A percentile compares a stretch with the other conserved stretches of the same genome.
Evolutionary conservation across 192 early-diverging fungal species (phyloP).

Genomic region (Umbelopsis sp.): DNA sequence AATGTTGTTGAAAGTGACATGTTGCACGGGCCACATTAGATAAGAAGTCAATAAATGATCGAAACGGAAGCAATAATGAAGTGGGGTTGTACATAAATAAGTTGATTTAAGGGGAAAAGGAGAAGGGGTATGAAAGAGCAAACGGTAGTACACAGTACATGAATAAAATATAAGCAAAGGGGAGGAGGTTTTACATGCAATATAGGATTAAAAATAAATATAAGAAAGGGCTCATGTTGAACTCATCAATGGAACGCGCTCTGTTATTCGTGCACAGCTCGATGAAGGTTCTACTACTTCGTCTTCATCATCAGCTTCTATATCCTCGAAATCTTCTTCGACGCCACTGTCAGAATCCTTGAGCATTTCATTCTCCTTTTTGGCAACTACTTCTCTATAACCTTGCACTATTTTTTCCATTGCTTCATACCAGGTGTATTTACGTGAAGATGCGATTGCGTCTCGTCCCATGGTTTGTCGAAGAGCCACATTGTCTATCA

Average conservation of each 20-base stretch:
- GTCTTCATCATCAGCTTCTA: slow-evolving; percentile 26
- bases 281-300: not conserved
- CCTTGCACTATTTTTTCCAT: slow-evolving; percentile 35
- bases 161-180: not conserved
- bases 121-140: not conserved
- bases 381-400: slow-evolving; percentile 29
- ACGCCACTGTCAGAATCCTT: slow-evolving; percentile 40
- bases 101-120: not conserved
- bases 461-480: slow-evolving; percentile 20
- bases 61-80: not conserved
- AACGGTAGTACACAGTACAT: not conserved
- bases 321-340: slow-evolving; percentile 40
- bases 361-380: not conserved
- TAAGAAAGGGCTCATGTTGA: not conserved
- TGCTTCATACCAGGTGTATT: slow-evolving; percentile 30
- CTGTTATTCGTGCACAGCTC: not conserved
- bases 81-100: slow-evolving; percentile 1
- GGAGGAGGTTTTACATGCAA: not conserved
- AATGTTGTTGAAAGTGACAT: no score
- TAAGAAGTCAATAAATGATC: not conserved
- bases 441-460: slow-evolving; percentile 13
- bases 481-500: slow-evolving; percentile 7
- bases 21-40: no score
- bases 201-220: not conserved
- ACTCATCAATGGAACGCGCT: slow-evolving; percentile 5